Evolutionary conservation across 73 alveolate species (phyloP).

Genomic region (Uronychia binucleata): DNA sequence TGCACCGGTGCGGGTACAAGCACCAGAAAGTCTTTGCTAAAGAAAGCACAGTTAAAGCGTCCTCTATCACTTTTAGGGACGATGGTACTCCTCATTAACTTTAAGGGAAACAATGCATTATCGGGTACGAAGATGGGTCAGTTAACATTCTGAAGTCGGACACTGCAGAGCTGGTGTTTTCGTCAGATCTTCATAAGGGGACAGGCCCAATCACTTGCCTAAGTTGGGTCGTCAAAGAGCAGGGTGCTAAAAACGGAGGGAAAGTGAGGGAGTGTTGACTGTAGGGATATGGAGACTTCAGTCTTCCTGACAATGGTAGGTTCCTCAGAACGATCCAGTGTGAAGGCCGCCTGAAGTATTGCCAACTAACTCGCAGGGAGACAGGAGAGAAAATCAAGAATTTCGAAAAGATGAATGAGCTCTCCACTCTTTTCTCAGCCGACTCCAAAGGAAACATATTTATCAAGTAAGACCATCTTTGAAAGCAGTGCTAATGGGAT

Average conservation of each 20-base stretch:
- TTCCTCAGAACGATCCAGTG: background rate
- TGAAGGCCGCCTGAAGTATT: background rate
- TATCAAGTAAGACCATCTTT: background rate
- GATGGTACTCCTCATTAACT: background rate
- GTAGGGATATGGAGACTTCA: background rate
- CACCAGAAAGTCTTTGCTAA: background rate
- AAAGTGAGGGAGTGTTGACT: background rate
- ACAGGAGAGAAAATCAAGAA: background rate
- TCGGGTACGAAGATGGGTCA: background rate
- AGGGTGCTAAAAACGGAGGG: background rate
- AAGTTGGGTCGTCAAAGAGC: background rate
- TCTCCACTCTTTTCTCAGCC: background rate
- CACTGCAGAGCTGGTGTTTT: background rate
- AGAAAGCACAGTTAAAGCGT: background rate
- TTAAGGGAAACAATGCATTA: background rate
- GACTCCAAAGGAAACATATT: background rate
- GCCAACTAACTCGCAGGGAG: background rate
- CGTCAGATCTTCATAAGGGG: background rate
- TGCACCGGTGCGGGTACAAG: background rate
- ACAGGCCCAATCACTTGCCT: background rate
- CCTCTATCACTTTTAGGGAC: background rate
- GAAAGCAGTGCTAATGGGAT: background rate
- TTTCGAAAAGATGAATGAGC: background rate
- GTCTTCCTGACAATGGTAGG: background rate
- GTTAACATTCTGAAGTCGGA: background rate